Conservation (phyloP, 23 red algal species). For the Gracilaria gracilis region DNA sequence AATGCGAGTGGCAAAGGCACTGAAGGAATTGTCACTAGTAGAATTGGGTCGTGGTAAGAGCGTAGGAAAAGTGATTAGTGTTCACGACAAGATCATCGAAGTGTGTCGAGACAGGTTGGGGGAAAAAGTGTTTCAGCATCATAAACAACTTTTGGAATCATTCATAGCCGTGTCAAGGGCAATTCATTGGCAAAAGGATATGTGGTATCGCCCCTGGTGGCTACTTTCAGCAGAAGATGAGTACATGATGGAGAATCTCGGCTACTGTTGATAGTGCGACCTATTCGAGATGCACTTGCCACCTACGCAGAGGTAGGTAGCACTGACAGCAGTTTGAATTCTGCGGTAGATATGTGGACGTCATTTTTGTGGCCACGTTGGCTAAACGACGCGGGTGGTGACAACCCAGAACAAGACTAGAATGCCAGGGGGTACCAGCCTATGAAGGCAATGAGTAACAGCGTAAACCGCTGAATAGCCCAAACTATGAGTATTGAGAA, state of each 20-base stretch:
- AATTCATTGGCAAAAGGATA: background rate
- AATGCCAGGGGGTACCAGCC: too few species aligned
- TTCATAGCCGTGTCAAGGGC: background rate
- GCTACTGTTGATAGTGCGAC: too few species aligned
- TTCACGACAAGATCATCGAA: conserved; percentile 16
- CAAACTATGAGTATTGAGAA: too few species aligned
- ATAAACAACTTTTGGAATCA: background rate
- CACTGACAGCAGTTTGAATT: too few species aligned
- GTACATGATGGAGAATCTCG: conserved; percentile 13
- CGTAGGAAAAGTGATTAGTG: background rate
- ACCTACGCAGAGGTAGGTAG: too few species aligned
- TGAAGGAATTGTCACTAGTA: conserved; percentile 2
- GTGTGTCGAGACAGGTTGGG: background rate
- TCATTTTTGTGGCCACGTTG: too few species aligned
- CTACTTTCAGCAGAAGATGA: background rate
- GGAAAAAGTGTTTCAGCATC: background rate
- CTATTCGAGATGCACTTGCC: too few species aligned
- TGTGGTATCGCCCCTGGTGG: conserved; percentile 6
- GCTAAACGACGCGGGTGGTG: too few species aligned
- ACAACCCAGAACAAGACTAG: too few species aligned
- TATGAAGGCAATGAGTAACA: too few species aligned
- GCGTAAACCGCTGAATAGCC: too few species aligned
- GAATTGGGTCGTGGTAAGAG: background rate
- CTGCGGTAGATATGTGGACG: too few species aligned
- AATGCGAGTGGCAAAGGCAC: background rate